Evolutionary conservation across 257 asterid genomes (phyloP), one percentile per base, ranked within the genome.

Genomic region (Pogostemon cablin): DNA sequence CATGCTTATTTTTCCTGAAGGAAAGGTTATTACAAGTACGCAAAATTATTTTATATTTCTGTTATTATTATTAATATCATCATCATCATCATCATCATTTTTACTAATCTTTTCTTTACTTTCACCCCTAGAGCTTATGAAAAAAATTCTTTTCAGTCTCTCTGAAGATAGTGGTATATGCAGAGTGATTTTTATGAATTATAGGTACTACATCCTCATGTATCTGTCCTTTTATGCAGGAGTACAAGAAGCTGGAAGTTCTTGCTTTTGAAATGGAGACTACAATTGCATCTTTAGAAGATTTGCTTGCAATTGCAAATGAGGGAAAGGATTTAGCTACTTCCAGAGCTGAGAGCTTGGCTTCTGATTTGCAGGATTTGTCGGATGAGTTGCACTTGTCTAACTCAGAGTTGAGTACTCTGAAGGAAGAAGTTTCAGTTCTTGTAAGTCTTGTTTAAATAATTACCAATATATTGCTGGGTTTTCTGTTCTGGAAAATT

Each of bases 241-340:
- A 89, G 42, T 86, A 85, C 88, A 84, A 82, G 86, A 89, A 72
- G 72, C 85, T 89, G 81, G 98, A 93, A 85, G 93, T 86, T 70
- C 95, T 93, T 65, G 95, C 97, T 59, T 91, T 81, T 83, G 95
- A 91, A 83, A 91, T 91, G 97, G 99, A 93, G 78, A 67, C 88
- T 43, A 78, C 88, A 79, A 91, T 91, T 68, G 95, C 85, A 69
- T 85, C 96, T 62, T 68, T 93, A 76, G 95, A 87, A 74, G 95
- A 93, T 56, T 90, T 86, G 77, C 74, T 93, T 73, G 73, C 81
- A 64, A 62, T 62, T 46, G 81, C 87, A 39, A 73, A 70, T 59
- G 83, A 42, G 58, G 96, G 89, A 68, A 89, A 81, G 65, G 86
- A 87, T 60, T 82, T 73, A 71, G 84, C 91, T 43, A 67, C 74